These are phyloP conservation scores for Parascedosporium putredinis DNA, from an alignment of 2,329 filamentous ascomycete species.

Conservation along the genomic window DNA sequence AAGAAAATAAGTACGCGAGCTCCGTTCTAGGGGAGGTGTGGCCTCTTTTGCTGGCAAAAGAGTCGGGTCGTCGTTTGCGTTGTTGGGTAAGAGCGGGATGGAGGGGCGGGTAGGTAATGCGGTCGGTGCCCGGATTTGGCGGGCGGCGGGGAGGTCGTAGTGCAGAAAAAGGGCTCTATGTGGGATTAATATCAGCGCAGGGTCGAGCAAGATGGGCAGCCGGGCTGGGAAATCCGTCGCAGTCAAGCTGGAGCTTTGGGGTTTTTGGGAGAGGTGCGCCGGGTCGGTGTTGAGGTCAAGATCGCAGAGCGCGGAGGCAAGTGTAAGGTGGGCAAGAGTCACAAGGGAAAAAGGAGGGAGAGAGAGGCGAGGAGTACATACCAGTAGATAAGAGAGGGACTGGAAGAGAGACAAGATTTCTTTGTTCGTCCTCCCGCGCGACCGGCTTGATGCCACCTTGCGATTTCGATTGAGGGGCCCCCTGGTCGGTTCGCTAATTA, in stretches of 20 bases:
- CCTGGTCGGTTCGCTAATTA: conserved; percentile 3
- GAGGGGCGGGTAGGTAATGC: conserved; percentile 1
- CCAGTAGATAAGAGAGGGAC: no score
- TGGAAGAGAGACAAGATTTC: not conserved
- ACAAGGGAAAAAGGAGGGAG: not conserved
- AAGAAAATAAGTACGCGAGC: not conserved
- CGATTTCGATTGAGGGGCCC: conserved; percentile 9
- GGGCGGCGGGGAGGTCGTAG: not conserved
- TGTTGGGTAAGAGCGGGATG: not conserved
- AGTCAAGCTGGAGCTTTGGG: no score
- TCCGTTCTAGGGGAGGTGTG: not conserved
- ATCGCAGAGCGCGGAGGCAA: not conserved
- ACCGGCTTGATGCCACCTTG: conserved; percentile 12
- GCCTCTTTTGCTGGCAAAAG: not conserved
- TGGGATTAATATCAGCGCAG: not conserved
- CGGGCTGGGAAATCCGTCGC: no score
- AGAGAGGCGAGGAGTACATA: not conserved
- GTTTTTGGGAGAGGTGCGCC: no score
- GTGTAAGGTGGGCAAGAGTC: not conserved
- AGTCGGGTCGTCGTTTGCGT: not conserved
- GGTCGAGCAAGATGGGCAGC: no score
- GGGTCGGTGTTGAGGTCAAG: not conserved
- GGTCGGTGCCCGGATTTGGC: not conserved
- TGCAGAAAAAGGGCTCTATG: not conserved
- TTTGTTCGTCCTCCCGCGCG: not conserved